A percentile compares a stretch with the other conserved stretches of the same genome.
phyloP scores from a whole-genome alignment of 257 asterid genomes.

The Penstemon eatonii region DNA sequence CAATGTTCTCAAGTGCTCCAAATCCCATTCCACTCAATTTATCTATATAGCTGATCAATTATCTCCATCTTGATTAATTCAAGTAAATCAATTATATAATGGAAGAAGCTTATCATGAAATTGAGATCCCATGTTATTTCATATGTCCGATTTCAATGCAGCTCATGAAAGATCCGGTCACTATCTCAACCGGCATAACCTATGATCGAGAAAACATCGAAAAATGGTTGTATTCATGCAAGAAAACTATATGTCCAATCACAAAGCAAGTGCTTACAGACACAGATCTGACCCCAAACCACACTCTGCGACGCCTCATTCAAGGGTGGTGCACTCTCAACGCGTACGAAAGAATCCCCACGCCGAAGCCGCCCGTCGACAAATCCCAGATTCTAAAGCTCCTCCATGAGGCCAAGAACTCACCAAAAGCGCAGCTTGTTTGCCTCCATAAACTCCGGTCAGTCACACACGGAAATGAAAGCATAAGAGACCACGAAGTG shows the following conservation, averaged over 20 bases:
- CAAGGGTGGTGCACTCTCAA: constrained; percentile 77
- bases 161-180: constrained; percentile 80
- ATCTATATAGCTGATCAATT: too few relatives aligned
- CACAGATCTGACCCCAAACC: constrained; percentile 69
- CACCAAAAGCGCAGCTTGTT: constrained; percentile 25
- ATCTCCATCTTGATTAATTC: background rate
- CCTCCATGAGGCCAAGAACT: constrained; percentile 40
- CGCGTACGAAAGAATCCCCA: constrained; percentile 59
- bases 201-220: constrained; percentile 70
- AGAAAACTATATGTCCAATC: constrained; percentile 53
- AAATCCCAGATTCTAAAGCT: constrained; percentile 47
- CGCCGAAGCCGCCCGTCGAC: constrained; percentile 54
- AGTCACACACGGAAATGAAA: constrained; percentile 34
- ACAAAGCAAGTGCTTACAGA: constrained; percentile 47
- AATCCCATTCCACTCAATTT: background rate
- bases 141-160: constrained; percentile 86
- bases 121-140: constrained; percentile 60
- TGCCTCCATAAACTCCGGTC: constrained; percentile 50
- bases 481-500: constrained; percentile 21
- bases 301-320: constrained; percentile 63
- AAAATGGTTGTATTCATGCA: constrained; percentile 59
- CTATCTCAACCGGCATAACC: constrained; percentile 68
- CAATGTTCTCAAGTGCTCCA: constrained; percentile 4
- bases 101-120: constrained; percentile 31
- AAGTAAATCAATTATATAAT: background rate